Evolutionary conservation across 768 basidiomycete species (phyloP).

Genomic region (Suillus luteus): DNA sequence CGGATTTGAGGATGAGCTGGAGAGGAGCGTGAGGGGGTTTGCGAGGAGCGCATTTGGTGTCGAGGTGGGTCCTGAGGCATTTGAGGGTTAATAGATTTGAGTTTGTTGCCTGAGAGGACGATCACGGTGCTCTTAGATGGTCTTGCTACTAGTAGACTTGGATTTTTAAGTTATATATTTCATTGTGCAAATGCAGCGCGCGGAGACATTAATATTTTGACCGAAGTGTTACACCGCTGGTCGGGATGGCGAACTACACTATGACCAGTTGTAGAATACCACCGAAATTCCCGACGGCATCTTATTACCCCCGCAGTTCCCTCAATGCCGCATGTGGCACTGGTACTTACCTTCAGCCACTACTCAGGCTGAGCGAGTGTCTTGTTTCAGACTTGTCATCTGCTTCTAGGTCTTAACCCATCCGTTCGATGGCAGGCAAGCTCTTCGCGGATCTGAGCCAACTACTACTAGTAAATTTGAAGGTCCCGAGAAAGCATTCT

Average conservation of each 20-base stretch:
- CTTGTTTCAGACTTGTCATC: background rate
- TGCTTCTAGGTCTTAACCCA: background rate
- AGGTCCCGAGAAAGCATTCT: background rate
- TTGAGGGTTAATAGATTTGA: conserved; percentile 42
- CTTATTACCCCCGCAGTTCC: background rate
- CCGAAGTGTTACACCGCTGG: too few relatives aligned
- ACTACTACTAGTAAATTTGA: background rate
- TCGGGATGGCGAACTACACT: too few relatives aligned
- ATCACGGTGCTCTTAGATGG: too few relatives aligned
- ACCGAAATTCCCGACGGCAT: background rate
- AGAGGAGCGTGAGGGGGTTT: conserved; percentile 70
- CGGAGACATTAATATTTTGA: background rate
- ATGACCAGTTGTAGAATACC: too few relatives aligned
- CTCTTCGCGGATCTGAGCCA: background rate
- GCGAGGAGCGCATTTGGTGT: conserved; percentile 82
- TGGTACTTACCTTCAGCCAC: too few relatives aligned
- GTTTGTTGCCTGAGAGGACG: background rate
- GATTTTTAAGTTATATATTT: too few relatives aligned
- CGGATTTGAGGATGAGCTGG: conserved; percentile 82
- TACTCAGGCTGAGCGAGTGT: background rate
- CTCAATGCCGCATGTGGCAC: too few relatives aligned
- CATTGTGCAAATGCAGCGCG: too few relatives aligned
- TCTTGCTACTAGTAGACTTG: too few relatives aligned
- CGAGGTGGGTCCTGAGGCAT: conserved; percentile 61
- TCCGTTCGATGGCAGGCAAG: background rate